A percentile compares a stretch with the other conserved stretches of the same genome.
Conservation (phyloP, 75 land plant genomes). For the Picea sitchensis region DNA sequence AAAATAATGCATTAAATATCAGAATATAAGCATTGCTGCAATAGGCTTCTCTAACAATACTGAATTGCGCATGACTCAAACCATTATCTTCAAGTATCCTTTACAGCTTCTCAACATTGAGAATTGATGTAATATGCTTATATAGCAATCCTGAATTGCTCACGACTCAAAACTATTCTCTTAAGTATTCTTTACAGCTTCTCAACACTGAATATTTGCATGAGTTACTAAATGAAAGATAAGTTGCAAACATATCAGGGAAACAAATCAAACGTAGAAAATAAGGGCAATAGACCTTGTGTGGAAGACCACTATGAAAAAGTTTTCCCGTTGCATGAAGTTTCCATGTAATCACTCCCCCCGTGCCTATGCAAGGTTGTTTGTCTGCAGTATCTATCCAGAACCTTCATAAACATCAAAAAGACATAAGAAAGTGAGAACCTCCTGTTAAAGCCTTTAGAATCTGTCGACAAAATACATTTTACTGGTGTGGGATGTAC, state of each 20-base stretch:
- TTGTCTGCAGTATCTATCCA: conserved; percentile 96
- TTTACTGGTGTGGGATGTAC: not conserved
- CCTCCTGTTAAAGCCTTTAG: not conserved
- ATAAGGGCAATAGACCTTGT: conserved; percentile 51
- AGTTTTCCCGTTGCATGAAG: conserved; percentile 76
- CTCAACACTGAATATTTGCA: not conserved
- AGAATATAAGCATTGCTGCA: not conserved
- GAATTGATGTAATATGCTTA: not conserved
- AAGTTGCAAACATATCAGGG: not conserved
- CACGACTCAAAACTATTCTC: not conserved
- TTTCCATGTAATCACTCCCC: conserved; percentile 84
- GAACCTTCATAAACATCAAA: conserved; percentile 40
- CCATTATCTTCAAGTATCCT: not conserved
- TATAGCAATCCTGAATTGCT: not conserved
- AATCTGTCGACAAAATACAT: not conserved
- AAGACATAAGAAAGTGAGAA: not conserved
- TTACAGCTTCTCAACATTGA: not conserved
- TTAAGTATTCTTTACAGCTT: not conserved
- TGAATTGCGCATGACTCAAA: not conserved
- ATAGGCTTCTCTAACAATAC: not conserved
- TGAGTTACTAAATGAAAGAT: not conserved
- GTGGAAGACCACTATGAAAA: conserved; percentile 94
- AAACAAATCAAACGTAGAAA: not conserved
- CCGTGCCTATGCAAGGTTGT: conserved; percentile 96
- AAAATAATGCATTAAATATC: not conserved